Percentiles rank a stretch among this genome's conserved stretches.
These are phyloP conservation scores for Cyberlindnera misumaiensis DNA, from an alignment of 805 yeast species.

Conservation along the genomic window DNA sequence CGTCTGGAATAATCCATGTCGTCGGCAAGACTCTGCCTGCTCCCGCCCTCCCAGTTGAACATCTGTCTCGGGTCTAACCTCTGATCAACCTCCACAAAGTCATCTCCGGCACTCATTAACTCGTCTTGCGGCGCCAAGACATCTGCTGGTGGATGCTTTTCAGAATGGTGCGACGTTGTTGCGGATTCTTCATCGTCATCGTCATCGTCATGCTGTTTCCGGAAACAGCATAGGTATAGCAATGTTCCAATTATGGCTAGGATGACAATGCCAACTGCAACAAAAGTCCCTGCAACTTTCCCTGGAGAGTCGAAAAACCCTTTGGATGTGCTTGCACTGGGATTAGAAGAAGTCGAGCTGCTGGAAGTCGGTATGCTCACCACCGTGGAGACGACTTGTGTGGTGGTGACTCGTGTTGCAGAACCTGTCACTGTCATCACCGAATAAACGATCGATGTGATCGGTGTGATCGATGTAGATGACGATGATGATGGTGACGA, in stretches of 20 bases:
- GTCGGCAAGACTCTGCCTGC: constrained; percentile 43
- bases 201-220: constrained; percentile 12
- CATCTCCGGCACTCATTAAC: constrained; percentile 8
- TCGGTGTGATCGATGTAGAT: constrained; percentile 13
- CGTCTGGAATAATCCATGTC: constrained; percentile 51
- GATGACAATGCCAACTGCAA: constrained; percentile 63
- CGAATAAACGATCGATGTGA: constrained; percentile 29
- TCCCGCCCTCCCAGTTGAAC: constrained; percentile 40
- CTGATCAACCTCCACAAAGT: constrained; percentile 43
- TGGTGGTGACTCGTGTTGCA: constrained; percentile 21
- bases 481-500: constrained; percentile 12
- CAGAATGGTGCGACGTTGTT: constrained; percentile 6
- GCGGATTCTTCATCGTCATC: constrained; percentile 11
- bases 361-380: constrained; percentile 14
- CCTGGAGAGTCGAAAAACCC: constrained; percentile 60
- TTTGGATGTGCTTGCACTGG: constrained; percentile 17
- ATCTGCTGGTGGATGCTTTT: constrained; percentile 3
- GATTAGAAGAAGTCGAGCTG: constrained; percentile 9
- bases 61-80: constrained; percentile 52
- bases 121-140: constrained; percentile 4
- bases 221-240: constrained; percentile 36
- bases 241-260: constrained; percentile 38
- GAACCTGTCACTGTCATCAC: constrained; percentile 30
- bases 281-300: constrained; percentile 75
- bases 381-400: constrained; percentile 22